Evolutionary conservation across 2,329 filamentous ascomycete genomes (phyloP).

Genomic region (Xylariaceae sp.): DNA sequence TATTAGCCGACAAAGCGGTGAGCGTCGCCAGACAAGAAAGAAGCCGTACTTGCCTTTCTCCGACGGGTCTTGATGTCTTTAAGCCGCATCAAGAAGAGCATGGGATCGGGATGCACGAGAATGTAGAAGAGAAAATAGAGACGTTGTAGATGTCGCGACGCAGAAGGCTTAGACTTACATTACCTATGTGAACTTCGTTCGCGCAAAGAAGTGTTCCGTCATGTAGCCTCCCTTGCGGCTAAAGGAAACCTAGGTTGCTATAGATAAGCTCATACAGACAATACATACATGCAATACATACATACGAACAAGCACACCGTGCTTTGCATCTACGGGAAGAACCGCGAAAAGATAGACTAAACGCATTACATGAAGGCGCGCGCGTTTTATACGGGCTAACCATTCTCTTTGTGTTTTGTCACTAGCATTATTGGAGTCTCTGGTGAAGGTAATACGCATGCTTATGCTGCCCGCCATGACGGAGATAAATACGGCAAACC

Average conservation of each 20-base stretch:
- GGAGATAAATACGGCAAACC: not conserved
- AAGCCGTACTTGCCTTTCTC: too few relatives aligned
- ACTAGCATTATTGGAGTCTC: not conserved
- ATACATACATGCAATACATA: not conserved
- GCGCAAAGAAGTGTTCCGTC: not conserved
- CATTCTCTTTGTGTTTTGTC: not conserved
- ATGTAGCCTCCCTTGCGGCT: not conserved
- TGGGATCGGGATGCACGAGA: too few relatives aligned
- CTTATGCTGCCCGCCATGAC: not conserved
- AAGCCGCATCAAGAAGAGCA: too few relatives aligned
- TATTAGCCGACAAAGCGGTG: too few relatives aligned
- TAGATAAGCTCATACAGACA: not conserved
- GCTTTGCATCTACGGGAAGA: not conserved
- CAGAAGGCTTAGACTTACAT: not conserved
- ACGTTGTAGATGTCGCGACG: too few relatives aligned
- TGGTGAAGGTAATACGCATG: not conserved
- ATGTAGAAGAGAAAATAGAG: too few relatives aligned
- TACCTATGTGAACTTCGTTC: not conserved
- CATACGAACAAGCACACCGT: not conserved
- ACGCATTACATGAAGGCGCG: not conserved
- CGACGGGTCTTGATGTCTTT: too few relatives aligned
- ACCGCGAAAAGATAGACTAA: not conserved
- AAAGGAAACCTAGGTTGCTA: not conserved
- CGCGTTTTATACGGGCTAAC: not conserved
- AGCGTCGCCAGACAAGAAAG: too few relatives aligned